Evolutionary conservation across 2,329 filamentous ascomycete species (phyloP).

Genomic region (Ophiosphaerella narmari): DNA sequence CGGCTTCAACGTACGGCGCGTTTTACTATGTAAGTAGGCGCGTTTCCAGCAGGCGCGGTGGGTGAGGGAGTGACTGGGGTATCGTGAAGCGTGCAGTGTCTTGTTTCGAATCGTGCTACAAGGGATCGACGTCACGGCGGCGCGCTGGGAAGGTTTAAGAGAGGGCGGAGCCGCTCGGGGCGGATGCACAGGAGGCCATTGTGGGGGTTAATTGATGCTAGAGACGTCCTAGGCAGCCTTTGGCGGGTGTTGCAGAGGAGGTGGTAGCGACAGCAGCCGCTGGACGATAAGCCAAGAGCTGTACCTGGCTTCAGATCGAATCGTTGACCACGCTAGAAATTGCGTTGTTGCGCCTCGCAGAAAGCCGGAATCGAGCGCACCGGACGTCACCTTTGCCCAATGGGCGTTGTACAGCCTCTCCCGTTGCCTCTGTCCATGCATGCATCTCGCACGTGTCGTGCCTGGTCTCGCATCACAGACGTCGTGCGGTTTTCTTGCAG

Average conservation of each 20-base stretch:
- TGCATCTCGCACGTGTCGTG: too few relatives aligned
- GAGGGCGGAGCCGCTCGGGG: slow-evolving; percentile 5
- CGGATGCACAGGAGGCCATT: slow-evolving; percentile 9
- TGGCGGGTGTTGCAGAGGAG: slow-evolving; percentile 1
- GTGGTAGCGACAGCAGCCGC: neutral
- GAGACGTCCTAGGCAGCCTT: neutral
- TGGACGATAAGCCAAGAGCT: neutral
- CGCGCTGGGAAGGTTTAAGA: slow-evolving; percentile 18
- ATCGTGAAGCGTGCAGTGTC: slow-evolving; percentile 29
- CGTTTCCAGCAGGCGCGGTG: slow-evolving; percentile 11
- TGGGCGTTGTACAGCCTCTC: too few relatives aligned
- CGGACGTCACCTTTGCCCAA: too few relatives aligned
- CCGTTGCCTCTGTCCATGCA: too few relatives aligned
- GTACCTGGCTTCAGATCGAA: too few relatives aligned
- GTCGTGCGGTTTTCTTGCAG: too few relatives aligned
- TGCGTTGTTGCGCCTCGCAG: too few relatives aligned
- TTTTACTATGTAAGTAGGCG: neutral
- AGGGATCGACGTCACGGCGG: slow-evolving; percentile 22
- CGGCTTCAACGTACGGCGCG: neutral
- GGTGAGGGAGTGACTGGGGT: slow-evolving; percentile 14
- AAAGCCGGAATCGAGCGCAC: too few relatives aligned
- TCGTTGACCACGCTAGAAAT: too few relatives aligned
- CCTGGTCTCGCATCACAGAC: too few relatives aligned
- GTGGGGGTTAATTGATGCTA: slow-evolving; percentile 1
- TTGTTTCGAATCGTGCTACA: slow-evolving; percentile 16